Evolutionary conservation across 148 eudicot genomes (phyloP).

Genomic region (Amaranthus cruentus): DNA sequence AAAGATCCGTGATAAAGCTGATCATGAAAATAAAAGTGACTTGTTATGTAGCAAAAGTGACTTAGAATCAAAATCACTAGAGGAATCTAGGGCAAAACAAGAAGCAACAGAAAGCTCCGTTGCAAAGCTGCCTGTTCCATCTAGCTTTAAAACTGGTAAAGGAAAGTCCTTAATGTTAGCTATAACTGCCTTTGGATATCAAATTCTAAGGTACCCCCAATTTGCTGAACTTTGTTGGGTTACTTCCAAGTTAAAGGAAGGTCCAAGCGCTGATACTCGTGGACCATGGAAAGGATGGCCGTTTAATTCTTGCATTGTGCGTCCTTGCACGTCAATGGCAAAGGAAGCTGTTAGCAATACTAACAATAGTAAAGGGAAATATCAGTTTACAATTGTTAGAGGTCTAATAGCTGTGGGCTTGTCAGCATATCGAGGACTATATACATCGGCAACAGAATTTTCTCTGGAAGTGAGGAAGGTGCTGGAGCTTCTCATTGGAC

Average conservation of each 20-base stretch:
- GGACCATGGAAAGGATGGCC: conserved; percentile 99
- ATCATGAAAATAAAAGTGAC: conserved; percentile 28
- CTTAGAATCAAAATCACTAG: conserved; percentile 30
- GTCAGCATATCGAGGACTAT: conserved; percentile 78
- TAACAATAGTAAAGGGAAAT: conserved; percentile 38
- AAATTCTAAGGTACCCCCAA: conserved; percentile 82
- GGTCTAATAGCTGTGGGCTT: conserved; percentile 85
- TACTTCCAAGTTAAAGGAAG: conserved; percentile 86
- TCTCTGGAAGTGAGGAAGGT: conserved; percentile 71
- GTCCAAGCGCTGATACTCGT: conserved; percentile 57
- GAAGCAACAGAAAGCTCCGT: conserved; percentile 28
- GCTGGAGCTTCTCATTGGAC: conserved; percentile 59
- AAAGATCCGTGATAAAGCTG: conserved; percentile 16
- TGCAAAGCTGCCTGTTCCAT: conserved; percentile 25
- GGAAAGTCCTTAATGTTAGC: conserved; percentile 57
- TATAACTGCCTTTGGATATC: conserved; percentile 66
- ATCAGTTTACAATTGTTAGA: conserved; percentile 58
- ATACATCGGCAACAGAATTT: conserved; percentile 65
- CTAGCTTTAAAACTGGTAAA: conserved; percentile 35
- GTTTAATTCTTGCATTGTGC: conserved; percentile 79
- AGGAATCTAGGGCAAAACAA: conserved; percentile 23
- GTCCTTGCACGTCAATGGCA: conserved; percentile 44
- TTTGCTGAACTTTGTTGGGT: conserved; percentile 98
- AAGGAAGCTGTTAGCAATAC: conserved; percentile 41
- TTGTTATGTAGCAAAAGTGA: conserved; percentile 12